Base-by-base conservation (phyloP, 495 filamentous ascomycete genomes). In the Penicillium coprophilum region DNA sequence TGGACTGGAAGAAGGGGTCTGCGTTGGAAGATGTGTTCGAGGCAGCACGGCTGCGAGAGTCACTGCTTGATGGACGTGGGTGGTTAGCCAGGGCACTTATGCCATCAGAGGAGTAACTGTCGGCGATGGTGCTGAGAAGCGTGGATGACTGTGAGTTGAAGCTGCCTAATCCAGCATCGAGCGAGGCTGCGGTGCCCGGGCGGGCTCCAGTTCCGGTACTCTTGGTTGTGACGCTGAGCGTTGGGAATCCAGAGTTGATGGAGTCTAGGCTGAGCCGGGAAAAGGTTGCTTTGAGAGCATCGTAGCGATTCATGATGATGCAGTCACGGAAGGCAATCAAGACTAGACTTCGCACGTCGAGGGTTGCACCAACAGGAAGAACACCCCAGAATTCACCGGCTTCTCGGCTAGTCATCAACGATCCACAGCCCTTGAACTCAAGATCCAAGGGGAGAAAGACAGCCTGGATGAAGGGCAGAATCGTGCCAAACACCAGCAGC, bases 371-470 rank as follows among this genome's bases (percentile, higher is more conserved):
- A 45, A 62, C 47, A 21, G 60, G 65, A 15, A 87, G 73, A 6
- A 81, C 82, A 23, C 86, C 87, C 89, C 94, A 97, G 71, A 97
- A 97, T 27, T 97, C 92, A 2, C 82, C 80, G 8, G 91, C 87
- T 66, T 96, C 89, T 1, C 85, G 82, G 0, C 80, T 56, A 3
- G 80, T 82, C 84, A 98, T 86, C 55, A 96, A 69, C 0, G 85
- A 76, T 6, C 94, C 94, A 39, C 78, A 79, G 30, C 94, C 93
- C 53, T 89, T 87, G 71, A 98, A 96, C 65, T 99, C 95, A 13
- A 93, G 84, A 63, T 99, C 94, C 12, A 99, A 75, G 0, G 94
- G 95, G 3, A 99, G 78, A 68, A 99, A 96, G 5, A 96, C 92
- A 1, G 92, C 93, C 75, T 99, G 95, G 55, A 97, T 86, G 67